Percentiles rank a stretch among this genome's conserved stretches.
These are phyloP conservation scores for Fusarium keratoplasticum DNA, from an alignment of 2,329 filamentous ascomycete species.

Conservation along the genomic window DNA sequence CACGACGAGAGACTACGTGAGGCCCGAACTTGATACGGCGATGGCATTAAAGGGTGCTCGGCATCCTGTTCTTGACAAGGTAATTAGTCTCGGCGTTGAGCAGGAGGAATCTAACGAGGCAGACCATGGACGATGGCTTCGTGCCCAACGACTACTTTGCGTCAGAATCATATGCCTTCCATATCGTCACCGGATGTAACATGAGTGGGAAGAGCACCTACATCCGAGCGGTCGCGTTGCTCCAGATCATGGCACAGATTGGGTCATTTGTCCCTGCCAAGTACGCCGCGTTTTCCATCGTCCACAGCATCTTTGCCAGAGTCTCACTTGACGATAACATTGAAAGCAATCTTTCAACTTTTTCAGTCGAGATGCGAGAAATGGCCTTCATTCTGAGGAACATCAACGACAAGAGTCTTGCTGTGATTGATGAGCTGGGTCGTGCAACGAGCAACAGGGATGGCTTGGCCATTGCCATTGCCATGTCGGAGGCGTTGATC, in stretches of 20 bases:
- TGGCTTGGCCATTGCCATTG: constrained; percentile 88
- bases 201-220: constrained; percentile 99
- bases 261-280: constrained; percentile 90
- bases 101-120: background rate
- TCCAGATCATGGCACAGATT: constrained; percentile 93
- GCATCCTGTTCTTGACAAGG: constrained; percentile 83
- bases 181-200: constrained; percentile 95
- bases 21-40: constrained; percentile 75
- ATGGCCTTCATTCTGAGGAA: constrained; percentile 93
- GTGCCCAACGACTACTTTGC: constrained; percentile 93
- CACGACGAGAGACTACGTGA: constrained; percentile 68
- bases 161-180: constrained; percentile 82
- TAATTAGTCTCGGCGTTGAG: constrained; percentile 32
- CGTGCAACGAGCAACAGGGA: constrained; percentile 91
- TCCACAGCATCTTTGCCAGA: constrained; percentile 87
- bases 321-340: constrained; percentile 89
- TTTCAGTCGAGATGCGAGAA: constrained; percentile 94
- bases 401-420: constrained; percentile 79
- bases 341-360: constrained; percentile 92
- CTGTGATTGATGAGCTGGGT: constrained; percentile 92
- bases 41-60: constrained; percentile 79
- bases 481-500: constrained; percentile 89
- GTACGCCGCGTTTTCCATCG: constrained; percentile 84
- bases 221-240: constrained; percentile 84
- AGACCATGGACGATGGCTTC: constrained; percentile 74